Evolutionary conservation across 2,329 filamentous ascomycete genomes (phyloP).

Genomic region (Penicillium concentricum): DNA sequence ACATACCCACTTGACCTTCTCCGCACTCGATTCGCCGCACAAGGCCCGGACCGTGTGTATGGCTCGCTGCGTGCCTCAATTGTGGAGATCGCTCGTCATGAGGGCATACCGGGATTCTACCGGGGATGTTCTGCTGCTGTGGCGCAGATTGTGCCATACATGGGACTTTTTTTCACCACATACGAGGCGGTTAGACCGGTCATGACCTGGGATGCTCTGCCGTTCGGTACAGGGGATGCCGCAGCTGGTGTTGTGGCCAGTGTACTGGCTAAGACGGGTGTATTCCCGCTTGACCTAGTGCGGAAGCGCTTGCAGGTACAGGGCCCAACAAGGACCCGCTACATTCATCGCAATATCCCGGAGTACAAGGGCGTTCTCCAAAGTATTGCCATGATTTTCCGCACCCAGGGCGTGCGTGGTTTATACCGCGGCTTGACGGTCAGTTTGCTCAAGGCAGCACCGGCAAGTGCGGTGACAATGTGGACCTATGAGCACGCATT

Average conservation of each 20-base stretch:
- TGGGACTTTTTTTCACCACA: conserved; percentile 91
- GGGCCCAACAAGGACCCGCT: conserved; percentile 75
- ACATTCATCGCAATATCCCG: conserved; percentile 85
- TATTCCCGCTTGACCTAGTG: conserved; percentile 91
- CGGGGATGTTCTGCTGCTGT: conserved; percentile 79
- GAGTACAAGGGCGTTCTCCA: conserved; percentile 69
- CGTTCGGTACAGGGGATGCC: conserved; percentile 78
- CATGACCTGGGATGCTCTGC: conserved; percentile 52
- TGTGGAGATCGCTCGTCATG: conserved; percentile 68
- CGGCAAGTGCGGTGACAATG: conserved; percentile 87
- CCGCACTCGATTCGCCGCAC: conserved; percentile 93
- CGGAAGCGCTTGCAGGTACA: conserved; percentile 94
- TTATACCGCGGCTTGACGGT: conserved; percentile 87
- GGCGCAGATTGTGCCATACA: conserved; percentile 88
- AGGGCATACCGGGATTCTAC: conserved; percentile 81
- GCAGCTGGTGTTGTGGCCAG: conserved; percentile 77
- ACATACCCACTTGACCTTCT: conserved; percentile 95
- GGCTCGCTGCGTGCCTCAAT: conserved; percentile 67
- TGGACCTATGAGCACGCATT: conserved; percentile 88
- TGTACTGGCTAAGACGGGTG: conserved; percentile 78
- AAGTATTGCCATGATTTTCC: conserved; percentile 67
- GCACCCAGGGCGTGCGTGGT: conserved; percentile 71
- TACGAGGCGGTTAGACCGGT: conserved; percentile 75
- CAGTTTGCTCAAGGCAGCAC: conserved; percentile 87
- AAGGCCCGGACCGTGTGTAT: conserved; percentile 81